phyloP scores from a whole-genome alignment of 78 protist genomes.

The Dictyostelium discoideum region dicty_2.7 NC_007088.5:3830001-3830500 shows the following conservation, averaged over 20 bases:
- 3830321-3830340: background rate
- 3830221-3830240: slow-evolving; percentile 9
- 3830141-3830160: slow-evolving; percentile 16
- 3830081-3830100: slow-evolving; percentile 58
- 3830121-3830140: background rate
- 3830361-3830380: background rate
- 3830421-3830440: slow-evolving; percentile 3
- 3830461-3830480: slow-evolving; percentile 23
- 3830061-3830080: slow-evolving; percentile 50
- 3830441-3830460: slow-evolving; percentile 55
- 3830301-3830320: background rate
- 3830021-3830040: slow-evolving; percentile 75
- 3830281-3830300: background rate
- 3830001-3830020: slow-evolving; percentile 72
- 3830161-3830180: slow-evolving; percentile 48
- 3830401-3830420: background rate
- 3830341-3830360: background rate
- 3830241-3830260: background rate
- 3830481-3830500: slow-evolving; percentile 24
- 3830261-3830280: background rate
- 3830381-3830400: background rate
- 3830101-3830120: background rate
- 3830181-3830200: slow-evolving; percentile 38
- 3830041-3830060: slow-evolving; percentile 71
- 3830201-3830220: slow-evolving; percentile 29